Percentiles rank a stretch among this genome's conserved stretches.
Evolutionary conservation across 108 stramenopile genomes (phyloP).

Genomic region (Cyclotella baltica): DNA sequence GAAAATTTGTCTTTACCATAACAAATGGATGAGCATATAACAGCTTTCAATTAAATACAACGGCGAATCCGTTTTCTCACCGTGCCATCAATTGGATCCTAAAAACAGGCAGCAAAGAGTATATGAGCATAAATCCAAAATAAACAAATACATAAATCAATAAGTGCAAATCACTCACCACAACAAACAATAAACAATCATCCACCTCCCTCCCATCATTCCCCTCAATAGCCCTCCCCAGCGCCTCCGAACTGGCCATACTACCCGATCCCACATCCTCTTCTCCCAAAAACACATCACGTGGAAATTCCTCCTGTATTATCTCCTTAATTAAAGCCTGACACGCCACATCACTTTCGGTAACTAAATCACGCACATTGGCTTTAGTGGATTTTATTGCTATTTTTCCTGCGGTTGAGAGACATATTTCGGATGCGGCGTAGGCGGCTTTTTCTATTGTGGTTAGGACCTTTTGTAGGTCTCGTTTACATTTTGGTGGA

Average conservation of each 20-base stretch:
- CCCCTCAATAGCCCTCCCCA: slow-evolving; percentile 1
- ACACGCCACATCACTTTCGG: slow-evolving; percentile 57
- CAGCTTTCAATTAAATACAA: no score
- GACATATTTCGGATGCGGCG: slow-evolving; percentile 39
- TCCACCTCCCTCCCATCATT: slow-evolving; percentile 52
- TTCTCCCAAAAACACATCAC: slow-evolving; percentile 78
- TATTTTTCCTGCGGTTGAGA: slow-evolving; percentile 47
- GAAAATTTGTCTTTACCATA: slow-evolving; percentile 23
- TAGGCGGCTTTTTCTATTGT: slow-evolving; percentile 56
- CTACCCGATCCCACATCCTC: slow-evolving; percentile 59
- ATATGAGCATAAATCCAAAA: not conserved
- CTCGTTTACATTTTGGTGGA: not conserved
- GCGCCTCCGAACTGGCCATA: not conserved
- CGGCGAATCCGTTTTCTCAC: slow-evolving; percentile 10
- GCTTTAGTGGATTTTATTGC: slow-evolving; percentile 46
- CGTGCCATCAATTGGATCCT: slow-evolving; percentile 81
- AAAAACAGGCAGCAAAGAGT: not conserved
- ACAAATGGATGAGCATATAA: no score
- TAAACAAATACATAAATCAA: not conserved
- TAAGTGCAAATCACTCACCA: slow-evolving; percentile 24
- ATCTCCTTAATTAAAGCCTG: slow-evolving; percentile 61
- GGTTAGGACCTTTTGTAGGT: slow-evolving; percentile 36
- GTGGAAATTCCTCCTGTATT: slow-evolving; percentile 56
- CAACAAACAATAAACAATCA: slow-evolving; percentile 71
- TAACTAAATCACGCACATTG: slow-evolving; percentile 61